Percentiles rank a stretch among this genome's conserved stretches.
Evolutionary conservation across 139 green algal species (phyloP).

Genomic region (Chlorella vulgaris): DNA sequence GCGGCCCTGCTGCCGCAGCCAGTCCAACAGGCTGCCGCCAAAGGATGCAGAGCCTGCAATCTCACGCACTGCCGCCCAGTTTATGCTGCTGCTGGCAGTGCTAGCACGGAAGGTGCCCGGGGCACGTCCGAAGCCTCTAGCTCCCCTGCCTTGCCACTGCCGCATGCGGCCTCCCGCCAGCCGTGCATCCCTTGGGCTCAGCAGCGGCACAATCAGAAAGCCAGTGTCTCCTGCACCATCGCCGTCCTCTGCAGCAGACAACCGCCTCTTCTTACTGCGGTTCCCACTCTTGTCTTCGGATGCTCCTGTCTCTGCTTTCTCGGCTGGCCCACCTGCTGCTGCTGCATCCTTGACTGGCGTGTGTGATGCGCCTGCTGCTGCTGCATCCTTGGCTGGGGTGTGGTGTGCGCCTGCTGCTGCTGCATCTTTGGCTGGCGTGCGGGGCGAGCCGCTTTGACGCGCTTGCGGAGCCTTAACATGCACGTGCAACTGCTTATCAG

Average conservation of each 20-base stretch:
- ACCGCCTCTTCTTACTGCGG: no score
- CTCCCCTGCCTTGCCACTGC: not conserved
- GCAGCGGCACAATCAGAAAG: constrained; percentile 26
- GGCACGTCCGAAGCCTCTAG: not conserved
- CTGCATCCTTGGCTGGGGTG: constrained; percentile 3
- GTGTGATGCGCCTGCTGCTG: not conserved
- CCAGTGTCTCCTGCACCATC: not conserved
- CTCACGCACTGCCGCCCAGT: not conserved
- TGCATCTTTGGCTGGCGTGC: not conserved
- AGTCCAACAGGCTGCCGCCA: constrained; percentile 6
- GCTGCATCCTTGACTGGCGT: constrained; percentile 1
- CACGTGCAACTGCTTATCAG: no score
- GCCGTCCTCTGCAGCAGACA: not conserved
- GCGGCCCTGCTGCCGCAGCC: constrained; percentile 3
- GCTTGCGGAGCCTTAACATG: no score
- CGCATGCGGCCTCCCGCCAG: not conserved
- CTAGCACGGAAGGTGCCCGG: no score
- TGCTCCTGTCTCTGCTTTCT: no score
- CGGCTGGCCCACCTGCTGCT: not conserved
- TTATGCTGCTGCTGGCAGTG: not conserved
- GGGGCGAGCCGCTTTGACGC: not conserved
- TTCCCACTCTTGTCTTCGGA: no score
- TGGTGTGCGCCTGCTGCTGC: not conserved
- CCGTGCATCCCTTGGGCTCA: no score
- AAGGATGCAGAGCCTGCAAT: not conserved